Evolutionary conservation across 2,329 filamentous ascomycete genomes (phyloP).

Genomic region (Pseudopyrenochaeta lycopersici): DNA sequence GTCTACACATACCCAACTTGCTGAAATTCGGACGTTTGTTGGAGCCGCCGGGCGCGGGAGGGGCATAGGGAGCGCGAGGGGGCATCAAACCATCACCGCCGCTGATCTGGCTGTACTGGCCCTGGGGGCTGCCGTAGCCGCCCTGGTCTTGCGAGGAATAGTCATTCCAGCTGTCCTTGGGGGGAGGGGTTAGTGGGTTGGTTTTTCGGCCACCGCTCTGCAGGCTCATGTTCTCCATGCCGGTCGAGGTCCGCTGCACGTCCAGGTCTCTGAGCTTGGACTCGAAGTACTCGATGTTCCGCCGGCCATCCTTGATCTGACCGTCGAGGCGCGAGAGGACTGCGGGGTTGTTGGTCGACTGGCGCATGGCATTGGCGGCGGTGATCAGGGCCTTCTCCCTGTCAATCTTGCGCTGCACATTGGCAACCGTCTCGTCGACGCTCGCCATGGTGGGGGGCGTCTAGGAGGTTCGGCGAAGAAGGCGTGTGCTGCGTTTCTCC

Average conservation of each 20-base stretch:
- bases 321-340: constrained; percentile 91
- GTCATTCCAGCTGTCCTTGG: constrained; percentile 71
- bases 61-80: constrained; percentile 79
- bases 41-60: constrained; percentile 72
- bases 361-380: constrained; percentile 92
- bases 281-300: constrained; percentile 96
- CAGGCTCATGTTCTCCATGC: constrained; percentile 73
- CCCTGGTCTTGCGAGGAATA: constrained; percentile 64
- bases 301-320: constrained; percentile 90
- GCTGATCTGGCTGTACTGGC: constrained; percentile 66
- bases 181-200: constrained; percentile 66
- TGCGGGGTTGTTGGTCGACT: constrained; percentile 91
- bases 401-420: constrained; percentile 97
- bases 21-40: constrained; percentile 86
- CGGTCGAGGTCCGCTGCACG: constrained; percentile 76
- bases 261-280: constrained; percentile 89
- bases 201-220: constrained; percentile 56
- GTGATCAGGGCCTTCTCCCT: constrained; percentile 95
- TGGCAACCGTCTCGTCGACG: constrained; percentile 72
- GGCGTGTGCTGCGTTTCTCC: constrained; percentile 31
- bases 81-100: constrained; percentile 80
- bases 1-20: constrained; percentile 79
- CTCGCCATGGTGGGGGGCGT: constrained; percentile 58
- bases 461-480: constrained; percentile 29
- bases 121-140: constrained; percentile 66